Conservation (phyloP, 805 yeast species). For the Candida ovalis region DNA sequence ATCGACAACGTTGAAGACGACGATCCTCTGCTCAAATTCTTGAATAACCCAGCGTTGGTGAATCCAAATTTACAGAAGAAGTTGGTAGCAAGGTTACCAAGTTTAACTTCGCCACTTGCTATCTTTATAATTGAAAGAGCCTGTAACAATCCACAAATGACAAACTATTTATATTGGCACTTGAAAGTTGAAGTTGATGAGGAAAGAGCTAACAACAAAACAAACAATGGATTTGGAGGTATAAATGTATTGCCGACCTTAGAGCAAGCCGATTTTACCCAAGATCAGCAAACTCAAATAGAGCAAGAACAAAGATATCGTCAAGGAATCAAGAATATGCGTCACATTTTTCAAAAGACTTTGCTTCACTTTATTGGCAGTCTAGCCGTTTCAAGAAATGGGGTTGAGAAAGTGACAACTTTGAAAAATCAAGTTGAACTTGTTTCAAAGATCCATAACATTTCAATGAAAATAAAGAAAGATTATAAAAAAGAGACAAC, state of each 20-base stretch:
- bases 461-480: slow-evolving; percentile 61
- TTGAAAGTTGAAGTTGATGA: slow-evolving; percentile 85
- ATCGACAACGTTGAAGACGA: slow-evolving; percentile 25
- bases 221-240: not conserved
- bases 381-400: slow-evolving; percentile 23
- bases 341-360: slow-evolving; percentile 25
- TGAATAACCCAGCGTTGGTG: slow-evolving; percentile 22
- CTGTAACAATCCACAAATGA: slow-evolving; percentile 58
- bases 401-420: slow-evolving; percentile 27
- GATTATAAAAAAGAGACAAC: slow-evolving; percentile 67
- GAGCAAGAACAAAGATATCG: slow-evolving; percentile 7
- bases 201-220: slow-evolving; percentile 29
- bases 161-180: slow-evolving; percentile 89
- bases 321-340: slow-evolving; percentile 4
- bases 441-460: slow-evolving; percentile 57
- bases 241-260: slow-evolving; percentile 1
- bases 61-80: slow-evolving; percentile 9
- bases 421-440: slow-evolving; percentile 57
- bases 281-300: slow-evolving; percentile 4
- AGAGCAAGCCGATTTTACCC: slow-evolving; percentile 13
- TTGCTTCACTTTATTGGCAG: slow-evolving; percentile 27
- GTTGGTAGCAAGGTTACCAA: slow-evolving; percentile 18
- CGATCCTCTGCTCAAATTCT: slow-evolving; percentile 23
- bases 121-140: slow-evolving; percentile 74
- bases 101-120: slow-evolving; percentile 55